Conservation (phyloP, 768 basidiomycete genomes). For the Saitozyma podzolica region DNA sequence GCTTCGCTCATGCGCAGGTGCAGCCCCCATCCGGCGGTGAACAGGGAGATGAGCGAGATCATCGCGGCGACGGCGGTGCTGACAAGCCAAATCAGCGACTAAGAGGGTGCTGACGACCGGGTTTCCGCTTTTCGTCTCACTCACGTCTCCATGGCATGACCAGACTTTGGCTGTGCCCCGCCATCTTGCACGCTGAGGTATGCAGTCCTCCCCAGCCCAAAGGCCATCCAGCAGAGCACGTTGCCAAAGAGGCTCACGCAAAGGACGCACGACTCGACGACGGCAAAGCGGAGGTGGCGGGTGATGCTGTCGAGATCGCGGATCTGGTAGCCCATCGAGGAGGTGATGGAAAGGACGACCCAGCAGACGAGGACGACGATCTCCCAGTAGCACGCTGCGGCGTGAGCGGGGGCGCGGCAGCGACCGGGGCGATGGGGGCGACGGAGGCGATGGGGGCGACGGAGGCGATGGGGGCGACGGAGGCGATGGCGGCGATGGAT, state of each 20-base stretch:
- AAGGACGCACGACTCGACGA: conserved; percentile 47
- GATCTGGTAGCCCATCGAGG: conserved; percentile 44
- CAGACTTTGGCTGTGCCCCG: conserved; percentile 33
- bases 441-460: too few relatives aligned
- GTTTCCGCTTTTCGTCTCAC: too few relatives aligned
- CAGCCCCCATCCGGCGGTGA: conserved; percentile 40
- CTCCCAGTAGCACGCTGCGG: conserved; percentile 47
- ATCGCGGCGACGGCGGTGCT: conserved; percentile 42
- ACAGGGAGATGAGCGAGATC: conserved; percentile 40
- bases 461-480: too few relatives aligned
- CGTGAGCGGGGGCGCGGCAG: neutral
- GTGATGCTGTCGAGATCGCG: conserved; percentile 44
- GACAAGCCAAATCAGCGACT: neutral
- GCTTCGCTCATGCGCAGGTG: conserved; percentile 39
- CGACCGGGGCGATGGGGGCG: too few relatives aligned
- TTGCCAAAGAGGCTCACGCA: conserved; percentile 49
- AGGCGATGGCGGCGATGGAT: too few relatives aligned
- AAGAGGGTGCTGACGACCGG: too few relatives aligned
- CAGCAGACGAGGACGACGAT: conserved; percentile 46
- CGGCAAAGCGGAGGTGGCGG: conserved; percentile 46
- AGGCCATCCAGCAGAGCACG: conserved; percentile 50
- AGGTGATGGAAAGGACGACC: conserved; percentile 37
- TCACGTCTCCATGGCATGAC: conserved; percentile 50
- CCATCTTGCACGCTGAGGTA: conserved; percentile 30
- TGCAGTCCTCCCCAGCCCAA: conserved; percentile 36